These are phyloP conservation scores for Colletotrichum filicis DNA, from an alignment of 2,329 filamentous ascomycete species.

Conservation along the genomic window DNA sequence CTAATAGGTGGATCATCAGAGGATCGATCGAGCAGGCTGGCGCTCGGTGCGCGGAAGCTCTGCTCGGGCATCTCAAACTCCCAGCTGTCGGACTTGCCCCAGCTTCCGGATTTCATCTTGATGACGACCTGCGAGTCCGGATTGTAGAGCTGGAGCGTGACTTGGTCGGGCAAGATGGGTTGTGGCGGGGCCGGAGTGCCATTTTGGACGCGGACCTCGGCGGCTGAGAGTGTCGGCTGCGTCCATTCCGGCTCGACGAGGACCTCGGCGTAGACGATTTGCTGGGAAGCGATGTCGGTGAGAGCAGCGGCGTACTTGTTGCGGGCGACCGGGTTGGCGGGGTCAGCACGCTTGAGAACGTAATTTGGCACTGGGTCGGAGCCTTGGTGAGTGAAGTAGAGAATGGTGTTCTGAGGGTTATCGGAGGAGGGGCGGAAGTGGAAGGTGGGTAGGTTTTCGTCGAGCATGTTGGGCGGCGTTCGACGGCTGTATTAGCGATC, in stretches of 20 bases:
- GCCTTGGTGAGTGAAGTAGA: slow-evolving; percentile 76
- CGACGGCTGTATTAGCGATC: neutral
- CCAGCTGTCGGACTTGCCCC: slow-evolving; percentile 85
- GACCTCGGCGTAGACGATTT: slow-evolving; percentile 89
- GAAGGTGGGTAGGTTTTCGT: slow-evolving; percentile 90
- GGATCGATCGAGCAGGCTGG: slow-evolving; percentile 81
- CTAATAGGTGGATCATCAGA: slow-evolving; percentile 52
- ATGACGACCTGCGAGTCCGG: slow-evolving; percentile 86
- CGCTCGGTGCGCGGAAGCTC: slow-evolving; percentile 83
- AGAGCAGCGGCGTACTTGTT: slow-evolving; percentile 91
- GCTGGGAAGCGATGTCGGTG: slow-evolving; percentile 82
- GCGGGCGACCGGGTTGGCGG: slow-evolving; percentile 73
- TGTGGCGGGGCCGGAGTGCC: slow-evolving; percentile 70
- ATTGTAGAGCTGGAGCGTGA: slow-evolving; percentile 91
- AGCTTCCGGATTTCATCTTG: slow-evolving; percentile 77
- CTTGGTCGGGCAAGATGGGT: slow-evolving; percentile 80
- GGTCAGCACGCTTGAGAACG: slow-evolving; percentile 80
- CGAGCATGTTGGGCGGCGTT: slow-evolving; percentile 71
- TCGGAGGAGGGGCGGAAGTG: slow-evolving; percentile 64
- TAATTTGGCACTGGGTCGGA: slow-evolving; percentile 85
- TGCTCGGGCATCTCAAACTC: slow-evolving; percentile 92
- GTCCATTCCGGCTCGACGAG: slow-evolving; percentile 87
- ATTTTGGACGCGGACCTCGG: slow-evolving; percentile 78
- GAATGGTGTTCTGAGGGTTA: slow-evolving; percentile 65
- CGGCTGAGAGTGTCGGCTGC: slow-evolving; percentile 82